Evolutionary conservation across 352 stramenopile genomes (phyloP).

Genomic region (Pelagophyceae sp.): DNA sequence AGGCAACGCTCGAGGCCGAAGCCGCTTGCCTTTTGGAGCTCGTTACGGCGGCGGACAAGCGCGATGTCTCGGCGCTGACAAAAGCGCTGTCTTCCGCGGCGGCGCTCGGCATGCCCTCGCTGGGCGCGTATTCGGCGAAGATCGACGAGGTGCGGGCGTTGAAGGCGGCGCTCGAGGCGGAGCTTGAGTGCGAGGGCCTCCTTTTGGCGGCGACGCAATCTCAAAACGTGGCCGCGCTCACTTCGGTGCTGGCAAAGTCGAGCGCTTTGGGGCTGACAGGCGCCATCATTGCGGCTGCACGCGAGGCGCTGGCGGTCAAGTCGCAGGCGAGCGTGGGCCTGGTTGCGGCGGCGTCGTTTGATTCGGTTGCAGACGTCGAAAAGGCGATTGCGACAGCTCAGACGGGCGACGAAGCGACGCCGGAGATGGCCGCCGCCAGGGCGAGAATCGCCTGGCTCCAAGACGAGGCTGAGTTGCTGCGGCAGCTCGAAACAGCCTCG

Average conservation of each 20-base stretch:
- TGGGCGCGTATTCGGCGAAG: not conserved
- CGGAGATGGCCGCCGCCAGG: conserved; percentile 21
- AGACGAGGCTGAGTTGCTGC: conserved; percentile 11
- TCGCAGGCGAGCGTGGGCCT: conserved; percentile 2
- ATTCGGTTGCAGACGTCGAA: conserved; percentile 20
- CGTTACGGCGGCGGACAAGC: conserved; percentile 27
- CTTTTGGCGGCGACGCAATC: not conserved
- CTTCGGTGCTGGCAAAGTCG: conserved; percentile 22
- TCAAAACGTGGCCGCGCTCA: conserved; percentile 19
- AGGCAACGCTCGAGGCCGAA: conserved; percentile 41
- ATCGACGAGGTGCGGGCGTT: not conserved
- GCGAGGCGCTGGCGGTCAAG: conserved; percentile 16
- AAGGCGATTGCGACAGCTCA: not conserved
- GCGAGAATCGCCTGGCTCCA: conserved; percentile 9
- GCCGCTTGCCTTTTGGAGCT: conserved; percentile 24
- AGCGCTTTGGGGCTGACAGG: conserved; percentile 19
- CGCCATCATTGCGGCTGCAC: conserved; percentile 22
- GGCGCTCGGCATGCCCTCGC: not conserved
- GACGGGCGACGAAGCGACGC: not conserved
- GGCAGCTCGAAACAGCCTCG: not conserved
- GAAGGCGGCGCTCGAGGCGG: conserved; percentile 23
- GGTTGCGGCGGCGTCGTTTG: conserved; percentile 5
- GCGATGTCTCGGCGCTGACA: conserved; percentile 30
- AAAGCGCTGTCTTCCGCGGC: conserved; percentile 27
- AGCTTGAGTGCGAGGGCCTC: conserved; percentile 10